Evolutionary conservation across 495 filamentous ascomycete species (phyloP), one percentile per base, ranked within the genome.

Genomic region (Hypoxylon lenormandii): DNA sequence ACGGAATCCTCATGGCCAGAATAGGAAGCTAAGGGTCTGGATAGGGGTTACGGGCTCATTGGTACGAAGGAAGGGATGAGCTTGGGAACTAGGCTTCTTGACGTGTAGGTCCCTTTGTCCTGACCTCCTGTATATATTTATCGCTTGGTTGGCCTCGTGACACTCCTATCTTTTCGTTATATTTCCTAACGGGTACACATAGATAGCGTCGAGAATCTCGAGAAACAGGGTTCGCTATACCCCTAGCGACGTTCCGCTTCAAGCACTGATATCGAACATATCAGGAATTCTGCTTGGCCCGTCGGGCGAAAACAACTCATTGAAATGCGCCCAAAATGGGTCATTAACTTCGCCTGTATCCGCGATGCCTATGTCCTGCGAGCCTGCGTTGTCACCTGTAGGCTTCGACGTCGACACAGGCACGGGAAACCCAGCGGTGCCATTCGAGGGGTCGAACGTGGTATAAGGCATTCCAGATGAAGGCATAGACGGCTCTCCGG

Each of bases 271-370:
- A 16, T 68, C 43, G 0, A 60, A 18, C 1, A 12, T 22, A 0
- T 23, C 21, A 2, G 40, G n/a, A n/a, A 55, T 19, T 4, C 10
- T 40, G 21, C 22, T 59, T 15, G 30, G 15, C 21, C 49, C 37
- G 8, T 48, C 16, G 7, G 55, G 21, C 2, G 48, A 30, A 19
- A 60, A 60, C 10, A 54, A 30, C 1, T 66, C 28, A 23, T 45
- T 12, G 15, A 60, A 60, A n/a, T 42, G 40, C 7, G 48, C 55
- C n/a, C 21, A 16, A 15, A 60, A 66, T 7, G 55, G 46, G 5
- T 62, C 49, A 7, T 46, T 40, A 38, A 42, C 11, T 45, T 5
- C 43, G 1, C 48, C 50, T 5, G 50, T 10, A 5, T 48, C 15
- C n/a, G 19, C 38, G 3, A 49, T 11, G 5, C 1, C n/a, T 18